Base-by-base conservation (phyloP, 768 basidiomycete species). In the Trametes sanguinea region DNA sequence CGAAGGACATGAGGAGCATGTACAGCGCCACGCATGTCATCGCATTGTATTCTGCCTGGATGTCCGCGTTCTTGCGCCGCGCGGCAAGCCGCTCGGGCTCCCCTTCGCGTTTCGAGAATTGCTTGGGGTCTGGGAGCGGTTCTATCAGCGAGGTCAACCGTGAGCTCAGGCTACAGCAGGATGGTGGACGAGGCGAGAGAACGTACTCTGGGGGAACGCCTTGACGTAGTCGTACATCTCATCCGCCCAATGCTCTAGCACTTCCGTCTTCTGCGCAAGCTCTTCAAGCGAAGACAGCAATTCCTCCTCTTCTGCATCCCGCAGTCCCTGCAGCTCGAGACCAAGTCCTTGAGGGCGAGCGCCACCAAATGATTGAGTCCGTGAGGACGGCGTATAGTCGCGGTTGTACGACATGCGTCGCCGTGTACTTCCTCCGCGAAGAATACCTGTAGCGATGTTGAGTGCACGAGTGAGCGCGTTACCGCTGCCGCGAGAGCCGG, bases 191-290 rank as follows among this genome's bases (percentile, higher is more conserved):
- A 22, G 22, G 22, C 22, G 22, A 48, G 2, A 44, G 61, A 30
- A 81, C 90, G 43, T 67, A 93, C 90, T 92, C 74, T 92, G 87
- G 22, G 92, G 90, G 39, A 91, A 79, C 14, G 86, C 89, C 73
- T 93, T 93, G 30, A 94, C 90, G 69, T 86, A 87, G 68, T 92
- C 91, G 68, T 92, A 91, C 84, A 97, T 89, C 80, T 94, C 90
- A 66, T 98, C 96, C 22, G 92, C 97, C 86, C 95, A 96, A 63
- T 91, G 89, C 59, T 91, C 90, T 61, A 98, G 77, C 54, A 95
- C 94, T 62, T 92, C 88, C 37, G 96, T 96, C 82, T 98, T 99
- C 80, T 97, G 93, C 37, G 95, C 96, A 3, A 95, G 78, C 65
- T 95, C 91, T 71, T 98, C 96, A 45, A 98, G 77, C 17, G 77